Evolutionary conservation across 208 protist species (phyloP), one percentile per base, ranked within the genome.

Genomic region (Balamuthia mandrillaris): DNA sequence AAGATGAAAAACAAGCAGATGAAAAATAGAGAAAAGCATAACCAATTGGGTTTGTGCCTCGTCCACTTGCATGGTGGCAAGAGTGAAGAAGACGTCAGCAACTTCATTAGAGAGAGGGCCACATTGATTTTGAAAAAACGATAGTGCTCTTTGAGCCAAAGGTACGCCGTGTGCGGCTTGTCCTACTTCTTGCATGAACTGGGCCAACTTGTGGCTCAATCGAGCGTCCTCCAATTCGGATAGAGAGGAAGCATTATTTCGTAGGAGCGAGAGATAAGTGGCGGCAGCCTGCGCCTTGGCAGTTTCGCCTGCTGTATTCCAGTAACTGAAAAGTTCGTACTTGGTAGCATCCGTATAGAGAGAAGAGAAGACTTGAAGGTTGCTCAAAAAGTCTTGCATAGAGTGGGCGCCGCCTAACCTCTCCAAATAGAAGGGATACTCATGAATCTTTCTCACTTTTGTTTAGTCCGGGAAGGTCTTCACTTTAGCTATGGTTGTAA

Each of bases 261-360:
- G 33, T 10, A 31, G 61, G 37, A 70, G 35, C 61, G 9, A 41
- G 44, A 6, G 58, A 47, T 29, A 47, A 41, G 5, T 24, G 44
- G 0, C 68, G 45, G 68, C 58, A 78, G 10, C 37, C 10, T 31
- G 35, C 44, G 68, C 68, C 45, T 78, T 52, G 27, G 51, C 68
- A 14, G 51, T 78, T 31, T 78, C 68, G 0, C 68, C 68, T 2
- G 47, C 77, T 0, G 60, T 24, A 33, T 66, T 83, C 77, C 77
- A 83, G 27, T 83, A 83, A 2, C 58, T 39, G n/a, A 83, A 31
- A 24, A 83, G 65, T 24, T 83, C 77, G 77, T 72, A 83, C 41
- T 83, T 83, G 77, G 60, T 45, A 35, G n/a, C 42, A 21, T 70
- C 77, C 42, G 35, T 83, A 37, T 83, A 83, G 24, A 83, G 52